Percentiles rank a stretch among this genome's conserved stretches.
phyloP scores from a whole-genome alignment of 176 grass and related monocot genomes.

The Pharus latifolius region DNA sequence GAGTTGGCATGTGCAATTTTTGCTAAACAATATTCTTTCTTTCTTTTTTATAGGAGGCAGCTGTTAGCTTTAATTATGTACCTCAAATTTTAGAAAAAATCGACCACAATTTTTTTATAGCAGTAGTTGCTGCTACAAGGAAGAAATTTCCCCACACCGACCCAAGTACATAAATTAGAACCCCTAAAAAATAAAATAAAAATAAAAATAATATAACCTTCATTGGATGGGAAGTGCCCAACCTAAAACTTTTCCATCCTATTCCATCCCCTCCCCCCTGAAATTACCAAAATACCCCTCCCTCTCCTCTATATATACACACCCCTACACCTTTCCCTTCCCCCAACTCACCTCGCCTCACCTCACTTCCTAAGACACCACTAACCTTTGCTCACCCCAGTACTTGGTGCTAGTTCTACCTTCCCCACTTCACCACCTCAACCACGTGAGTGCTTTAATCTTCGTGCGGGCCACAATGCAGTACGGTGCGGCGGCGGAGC shows the following conservation, averaged over 20 bases:
- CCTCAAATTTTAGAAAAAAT: too few species aligned
- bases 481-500: constrained; percentile 62
- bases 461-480: constrained; percentile 48
- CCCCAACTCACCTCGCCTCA: background rate
- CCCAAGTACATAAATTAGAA: too few species aligned
- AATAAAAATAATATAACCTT: too few species aligned
- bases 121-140: too few species aligned
- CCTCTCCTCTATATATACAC: constrained; percentile 38
- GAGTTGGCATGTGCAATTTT: too few species aligned
- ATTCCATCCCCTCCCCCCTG: constrained; percentile 18
- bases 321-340: background rate
- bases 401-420: too few species aligned
- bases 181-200: constrained; percentile 12
- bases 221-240: constrained; percentile 19
- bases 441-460: background rate
- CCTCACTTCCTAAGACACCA: background rate
- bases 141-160: too few species aligned
- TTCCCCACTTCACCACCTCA: too few species aligned
- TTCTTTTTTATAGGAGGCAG: too few species aligned
- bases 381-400: background rate
- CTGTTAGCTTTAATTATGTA: too few species aligned
- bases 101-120: too few species aligned
- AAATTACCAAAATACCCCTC: constrained; percentile 18
- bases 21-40: too few species aligned
- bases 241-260: background rate